phyloP scores from a whole-genome alignment of 139 green algal genomes.

The Chloropicon primus region DNA sequence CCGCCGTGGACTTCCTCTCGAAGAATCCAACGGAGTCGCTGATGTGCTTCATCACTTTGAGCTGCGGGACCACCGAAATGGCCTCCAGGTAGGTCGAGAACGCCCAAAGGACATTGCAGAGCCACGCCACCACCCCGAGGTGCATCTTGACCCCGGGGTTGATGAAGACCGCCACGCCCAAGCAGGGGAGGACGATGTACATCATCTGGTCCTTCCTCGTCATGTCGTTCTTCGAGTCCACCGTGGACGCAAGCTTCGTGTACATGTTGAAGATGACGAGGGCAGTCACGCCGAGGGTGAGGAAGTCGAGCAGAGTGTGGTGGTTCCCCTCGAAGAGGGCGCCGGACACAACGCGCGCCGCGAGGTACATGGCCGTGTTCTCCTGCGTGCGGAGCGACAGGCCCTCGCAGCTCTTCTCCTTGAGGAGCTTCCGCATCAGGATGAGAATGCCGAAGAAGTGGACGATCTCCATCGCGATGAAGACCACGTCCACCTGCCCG shows the following conservation, averaged over 20 bases:
- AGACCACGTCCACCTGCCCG: conserved; percentile 95
- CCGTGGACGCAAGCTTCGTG: conserved; percentile 40
- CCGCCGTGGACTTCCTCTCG: conserved; percentile 41
- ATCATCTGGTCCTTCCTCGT: neutral
- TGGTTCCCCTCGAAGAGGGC: conserved; percentile 85
- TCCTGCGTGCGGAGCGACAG: conserved; percentile 81
- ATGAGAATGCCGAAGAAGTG: conserved; percentile 88
- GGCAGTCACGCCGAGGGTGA: conserved; percentile 72
- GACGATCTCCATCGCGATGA: conserved; percentile 79
- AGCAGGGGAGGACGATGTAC: conserved; percentile 47
- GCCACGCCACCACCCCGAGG: neutral
- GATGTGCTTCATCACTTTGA: conserved; percentile 93
- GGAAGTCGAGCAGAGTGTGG: conserved; percentile 57
- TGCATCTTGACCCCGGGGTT: conserved; percentile 40
- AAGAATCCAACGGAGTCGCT: neutral
- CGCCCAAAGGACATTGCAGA: conserved; percentile 71
- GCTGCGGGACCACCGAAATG: conserved; percentile 88
- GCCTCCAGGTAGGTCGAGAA: conserved; percentile 96
- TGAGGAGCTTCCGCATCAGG: conserved; percentile 84
- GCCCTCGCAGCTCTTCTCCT: conserved; percentile 69
- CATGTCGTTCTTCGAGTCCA: conserved; percentile 68
- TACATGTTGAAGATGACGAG: conserved; percentile 79
- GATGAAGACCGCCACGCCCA: conserved; percentile 64
- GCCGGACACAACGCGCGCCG: conserved; percentile 68
- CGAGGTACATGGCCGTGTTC: conserved; percentile 81